Evolutionary conservation across 495 filamentous ascomycete species (phyloP), one percentile per base, ranked within the genome.

Genomic region (Hypoxylon fragiforme): DNA sequence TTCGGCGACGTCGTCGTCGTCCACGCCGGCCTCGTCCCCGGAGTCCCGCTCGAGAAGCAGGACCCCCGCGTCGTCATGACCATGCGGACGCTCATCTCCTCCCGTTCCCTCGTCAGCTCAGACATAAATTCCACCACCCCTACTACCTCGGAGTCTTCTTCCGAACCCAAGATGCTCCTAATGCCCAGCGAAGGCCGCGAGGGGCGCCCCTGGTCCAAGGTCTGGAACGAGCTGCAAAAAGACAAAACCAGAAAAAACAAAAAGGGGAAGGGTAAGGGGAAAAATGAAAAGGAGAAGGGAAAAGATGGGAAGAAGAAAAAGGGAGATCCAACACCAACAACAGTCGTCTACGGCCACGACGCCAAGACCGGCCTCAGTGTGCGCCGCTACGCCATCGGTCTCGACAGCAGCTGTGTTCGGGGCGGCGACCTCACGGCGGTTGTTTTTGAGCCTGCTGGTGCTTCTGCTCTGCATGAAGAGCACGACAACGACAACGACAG

Each of bases 311-410:
- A 35, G 5, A 43, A 39, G 16, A 39, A 22, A 11, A 61, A 81
- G 21, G 85, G 81, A 74, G 85, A 87, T 55, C 75, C 81, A 38
- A 74, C 61, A 36, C 75, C 81, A 38, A 74, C 61, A 35, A 86
- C 86, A 14, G 78, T 79, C 2, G 82, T 94, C 39, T 98, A 96
- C 65, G 94, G 92, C 2, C 94, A 98, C 65, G 89, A 97, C 67
- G 81, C 89, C 31, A 83, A 82, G 32, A 67, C 72, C 0, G 89
- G 88, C 0, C 77, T 95, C 13, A 82, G 86, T 32, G 68, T 88
- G 5, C 66, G 68, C 2, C 49, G 55, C 22, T 95, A 91, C 66
- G 86, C 85, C 34, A 90, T 90, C 64, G 94, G 94, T 1, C 74
- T 98, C 15, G 94, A 97, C 66, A 84, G 84, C 0, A 86, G 85